Evolutionary conservation across 140 eudicot genomes (phyloP).

Genomic region (Erigeron philadelphicus): DNA sequence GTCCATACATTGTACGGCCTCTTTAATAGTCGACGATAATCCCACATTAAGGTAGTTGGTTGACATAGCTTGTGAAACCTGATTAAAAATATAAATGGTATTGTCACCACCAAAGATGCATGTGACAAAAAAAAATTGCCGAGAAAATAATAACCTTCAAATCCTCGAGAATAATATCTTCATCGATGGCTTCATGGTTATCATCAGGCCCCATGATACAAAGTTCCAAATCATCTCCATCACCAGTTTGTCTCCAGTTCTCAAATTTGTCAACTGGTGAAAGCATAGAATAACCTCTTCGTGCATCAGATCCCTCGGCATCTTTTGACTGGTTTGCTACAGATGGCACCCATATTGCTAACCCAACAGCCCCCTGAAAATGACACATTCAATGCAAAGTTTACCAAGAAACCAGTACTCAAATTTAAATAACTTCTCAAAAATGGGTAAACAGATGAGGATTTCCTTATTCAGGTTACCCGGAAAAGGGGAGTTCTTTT

Average conservation of each 20-base stretch:
- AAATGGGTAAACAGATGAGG: too few relatives aligned
- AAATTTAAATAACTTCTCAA: background rate
- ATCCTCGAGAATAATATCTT: constrained; percentile 63
- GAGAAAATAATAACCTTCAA: constrained; percentile 48
- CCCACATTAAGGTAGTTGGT: constrained; percentile 47
- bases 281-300: constrained; percentile 63
- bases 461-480: too few relatives aligned
- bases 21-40: constrained; percentile 49
- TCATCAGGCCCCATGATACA: constrained; percentile 53
- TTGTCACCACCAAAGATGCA: background rate
- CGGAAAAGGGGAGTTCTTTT: too few relatives aligned
- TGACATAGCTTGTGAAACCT: constrained; percentile 91
- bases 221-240: constrained; percentile 64
- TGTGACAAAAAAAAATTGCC: background rate
- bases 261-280: constrained; percentile 57
- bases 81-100: constrained; percentile 23
- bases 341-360: constrained; percentile 99
- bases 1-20: constrained; percentile 65
- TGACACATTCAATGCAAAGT: background rate
- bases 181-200: constrained; percentile 50
- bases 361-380: constrained; percentile 90
- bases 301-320: constrained; percentile 52
- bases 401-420: background rate
- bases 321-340: constrained; percentile 80
- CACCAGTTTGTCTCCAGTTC: constrained; percentile 46